Conservation (phyloP, 2,329 filamentous ascomycete species). For the Fusarium sp. region DNA sequence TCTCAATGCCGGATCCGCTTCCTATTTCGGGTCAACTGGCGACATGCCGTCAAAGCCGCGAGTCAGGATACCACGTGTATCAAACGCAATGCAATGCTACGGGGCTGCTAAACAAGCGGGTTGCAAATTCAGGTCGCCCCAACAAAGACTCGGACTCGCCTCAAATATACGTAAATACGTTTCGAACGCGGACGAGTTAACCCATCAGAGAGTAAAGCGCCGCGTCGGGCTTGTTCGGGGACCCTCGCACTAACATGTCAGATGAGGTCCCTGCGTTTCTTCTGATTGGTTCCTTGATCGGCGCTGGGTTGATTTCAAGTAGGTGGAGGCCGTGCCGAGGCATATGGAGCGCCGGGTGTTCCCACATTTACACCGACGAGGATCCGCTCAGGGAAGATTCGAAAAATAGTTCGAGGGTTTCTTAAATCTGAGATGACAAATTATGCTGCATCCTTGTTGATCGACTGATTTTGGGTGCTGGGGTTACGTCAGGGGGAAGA, state of each 20-base stretch:
- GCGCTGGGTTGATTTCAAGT: neutral
- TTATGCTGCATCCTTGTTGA: neutral
- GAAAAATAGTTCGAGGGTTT: neutral
- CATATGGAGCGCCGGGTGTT: neutral
- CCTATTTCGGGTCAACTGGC: neutral
- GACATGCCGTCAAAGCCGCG: neutral
- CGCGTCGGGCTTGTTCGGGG: neutral
- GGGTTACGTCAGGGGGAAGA: neutral
- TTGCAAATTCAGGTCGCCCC: constrained; percentile 2
- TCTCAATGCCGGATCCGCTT: neutral
- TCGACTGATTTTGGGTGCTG: neutral
- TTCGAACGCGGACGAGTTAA: neutral
- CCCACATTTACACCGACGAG: constrained; percentile 2
- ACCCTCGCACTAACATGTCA: neutral
- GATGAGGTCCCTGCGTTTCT: neutral
- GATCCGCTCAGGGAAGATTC: neutral
- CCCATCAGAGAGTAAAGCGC: neutral
- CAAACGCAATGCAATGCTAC: neutral
- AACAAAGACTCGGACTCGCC: neutral
- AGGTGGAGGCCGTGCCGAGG: neutral
- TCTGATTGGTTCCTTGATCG: neutral
- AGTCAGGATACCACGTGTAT: neutral
- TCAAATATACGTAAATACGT: neutral
- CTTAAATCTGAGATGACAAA: neutral
- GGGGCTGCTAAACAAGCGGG: neutral